Evolutionary conservation across 1,284 basidiomycete species (phyloP), one percentile per base, ranked within the genome.

Genomic region (Lentinus polychrous): DNA sequence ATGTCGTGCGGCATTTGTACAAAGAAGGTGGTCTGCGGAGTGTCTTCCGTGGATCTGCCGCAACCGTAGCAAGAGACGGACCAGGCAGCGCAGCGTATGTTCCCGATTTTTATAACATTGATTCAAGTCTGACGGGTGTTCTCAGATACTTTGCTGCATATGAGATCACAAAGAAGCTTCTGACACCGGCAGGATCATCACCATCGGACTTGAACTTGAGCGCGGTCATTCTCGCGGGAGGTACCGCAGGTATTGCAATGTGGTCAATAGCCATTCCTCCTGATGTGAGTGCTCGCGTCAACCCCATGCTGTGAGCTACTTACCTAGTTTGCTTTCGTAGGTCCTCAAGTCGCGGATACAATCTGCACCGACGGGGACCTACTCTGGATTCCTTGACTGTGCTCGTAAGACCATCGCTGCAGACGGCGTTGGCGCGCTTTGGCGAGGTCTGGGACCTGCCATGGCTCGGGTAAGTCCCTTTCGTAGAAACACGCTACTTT

Each of bases 391-490:
- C 64, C 59, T 97, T 52, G 96, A 99, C 67, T 99, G 96, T 63
- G 82, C 88, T 27, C 74, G 85, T 47, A 92, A 97, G 71, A 92
- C 94, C 3, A 88, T 99, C 55, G 89, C 91, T n/a, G 77, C 76
- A 51, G 94, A 98, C 66, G 96, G 96, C 43, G 73, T 90, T 20
- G 74, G 72, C 35, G 94, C 95, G 5, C 74, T 99, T 27, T 99
- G 94, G 90, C 97, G 90, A 70, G 96, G 95, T 22, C 92, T 98
- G 63, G 94, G 91, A 46, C 96, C 96, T 20, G 95, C 95, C 15
- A 98, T 98, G 93, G 86, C 83, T 45, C 73, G 93, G 62, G 92
- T 86, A 74, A 60, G 75, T 75, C 27, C 27, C 4, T 27, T 27
- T 27, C 10, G 10, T 27, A 4, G 27, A 27, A 5, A 10, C 5